These are phyloP conservation scores for Hericium coralloides DNA, from an alignment of 768 basidiomycete genomes.

Conservation along the genomic window DNA sequence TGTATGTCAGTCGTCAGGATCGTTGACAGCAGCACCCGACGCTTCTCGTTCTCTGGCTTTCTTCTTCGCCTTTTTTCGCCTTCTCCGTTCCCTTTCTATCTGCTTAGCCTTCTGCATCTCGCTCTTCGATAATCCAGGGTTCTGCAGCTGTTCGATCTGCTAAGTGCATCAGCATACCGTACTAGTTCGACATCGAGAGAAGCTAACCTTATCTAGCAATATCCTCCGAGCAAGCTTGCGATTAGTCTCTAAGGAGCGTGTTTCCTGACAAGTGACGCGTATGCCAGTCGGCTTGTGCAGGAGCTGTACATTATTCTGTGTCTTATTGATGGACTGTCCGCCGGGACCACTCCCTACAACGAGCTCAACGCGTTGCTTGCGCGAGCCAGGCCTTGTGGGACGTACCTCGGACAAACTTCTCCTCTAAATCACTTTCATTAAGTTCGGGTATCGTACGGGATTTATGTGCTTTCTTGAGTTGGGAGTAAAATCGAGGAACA, in stretches of 20 bases:
- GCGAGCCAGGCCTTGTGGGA: slow-evolving; percentile 9
- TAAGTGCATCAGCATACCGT: neutral
- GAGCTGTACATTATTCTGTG: slow-evolving; percentile 83
- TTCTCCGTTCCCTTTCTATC: slow-evolving; percentile 28
- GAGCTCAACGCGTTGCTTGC: slow-evolving; percentile 1
- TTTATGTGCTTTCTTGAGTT: slow-evolving; percentile 61
- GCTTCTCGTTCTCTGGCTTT: slow-evolving; percentile 13
- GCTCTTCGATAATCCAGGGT: slow-evolving; percentile 40
- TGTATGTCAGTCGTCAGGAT: too few species aligned
- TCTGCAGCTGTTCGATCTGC: slow-evolving; percentile 62
- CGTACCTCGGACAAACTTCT: slow-evolving; percentile 78
- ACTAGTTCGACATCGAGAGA: neutral
- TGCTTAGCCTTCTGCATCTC: slow-evolving; percentile 28
- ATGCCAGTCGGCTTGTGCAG: slow-evolving; percentile 84
- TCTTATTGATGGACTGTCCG: slow-evolving; percentile 97
- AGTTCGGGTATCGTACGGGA: slow-evolving; percentile 57
- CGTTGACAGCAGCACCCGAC: neutral
- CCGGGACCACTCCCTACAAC: slow-evolving; percentile 78
- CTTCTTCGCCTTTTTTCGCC: slow-evolving; percentile 21
- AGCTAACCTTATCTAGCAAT: slow-evolving; percentile 59
- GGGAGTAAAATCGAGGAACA: slow-evolving; percentile 46
- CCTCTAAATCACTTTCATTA: slow-evolving; percentile 75
- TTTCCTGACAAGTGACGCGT: slow-evolving; percentile 82
- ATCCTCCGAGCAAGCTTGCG: slow-evolving; percentile 66
- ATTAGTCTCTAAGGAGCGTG: slow-evolving; percentile 75